Percentiles rank a stretch among this genome's conserved stretches.
These are phyloP conservation scores for Lophiotrema nucula DNA, from an alignment of 495 filamentous ascomycete genomes.

Conservation along the genomic window DNA sequence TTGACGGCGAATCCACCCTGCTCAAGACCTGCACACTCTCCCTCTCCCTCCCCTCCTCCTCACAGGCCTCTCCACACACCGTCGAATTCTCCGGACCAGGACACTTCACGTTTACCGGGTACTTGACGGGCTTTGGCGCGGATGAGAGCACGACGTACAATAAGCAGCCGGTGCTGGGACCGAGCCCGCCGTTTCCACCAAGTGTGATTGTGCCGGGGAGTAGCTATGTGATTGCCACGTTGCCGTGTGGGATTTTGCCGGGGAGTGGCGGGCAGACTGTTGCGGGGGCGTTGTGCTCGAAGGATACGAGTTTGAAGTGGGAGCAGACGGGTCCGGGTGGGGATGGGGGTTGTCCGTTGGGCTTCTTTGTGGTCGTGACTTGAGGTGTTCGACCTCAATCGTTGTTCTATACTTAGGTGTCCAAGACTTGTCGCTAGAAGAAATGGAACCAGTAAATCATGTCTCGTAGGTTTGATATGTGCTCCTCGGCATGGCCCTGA, in stretches of 20 bases:
- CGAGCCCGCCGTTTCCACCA: constrained; percentile 19
- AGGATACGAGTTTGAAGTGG: constrained; percentile 10
- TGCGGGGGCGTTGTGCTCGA: constrained; percentile 7
- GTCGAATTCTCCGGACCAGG: constrained; percentile 6
- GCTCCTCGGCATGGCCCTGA: too few relatives aligned
- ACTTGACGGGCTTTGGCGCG: constrained; percentile 13
- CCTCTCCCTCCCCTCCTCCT: constrained; percentile 6
- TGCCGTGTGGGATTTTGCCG: constrained; percentile 17
- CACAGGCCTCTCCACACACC: constrained; percentile 8
- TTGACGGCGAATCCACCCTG: constrained; percentile 15
- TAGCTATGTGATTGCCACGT: constrained; percentile 14
- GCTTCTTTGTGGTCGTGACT: constrained; percentile 18
- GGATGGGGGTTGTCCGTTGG: constrained; percentile 13
- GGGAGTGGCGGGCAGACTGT: constrained; percentile 19
- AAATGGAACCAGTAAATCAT: too few relatives aligned
- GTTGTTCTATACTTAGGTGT: not conserved
- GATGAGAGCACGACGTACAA: constrained; percentile 14
- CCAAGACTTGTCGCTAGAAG: not conserved
- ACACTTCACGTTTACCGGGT: constrained; percentile 16
- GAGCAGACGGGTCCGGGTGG: constrained; percentile 7
- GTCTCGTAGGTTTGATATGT: too few relatives aligned
- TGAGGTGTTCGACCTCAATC: not conserved
- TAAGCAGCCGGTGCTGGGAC: constrained; percentile 15
- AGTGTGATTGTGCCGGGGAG: constrained; percentile 16
- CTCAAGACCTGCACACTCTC: constrained; percentile 17